Evolutionary conservation across 108 stramenopile species (phyloP), one percentile per base, ranked within the genome.

Genomic region (Nitzschia sp.): DNA sequence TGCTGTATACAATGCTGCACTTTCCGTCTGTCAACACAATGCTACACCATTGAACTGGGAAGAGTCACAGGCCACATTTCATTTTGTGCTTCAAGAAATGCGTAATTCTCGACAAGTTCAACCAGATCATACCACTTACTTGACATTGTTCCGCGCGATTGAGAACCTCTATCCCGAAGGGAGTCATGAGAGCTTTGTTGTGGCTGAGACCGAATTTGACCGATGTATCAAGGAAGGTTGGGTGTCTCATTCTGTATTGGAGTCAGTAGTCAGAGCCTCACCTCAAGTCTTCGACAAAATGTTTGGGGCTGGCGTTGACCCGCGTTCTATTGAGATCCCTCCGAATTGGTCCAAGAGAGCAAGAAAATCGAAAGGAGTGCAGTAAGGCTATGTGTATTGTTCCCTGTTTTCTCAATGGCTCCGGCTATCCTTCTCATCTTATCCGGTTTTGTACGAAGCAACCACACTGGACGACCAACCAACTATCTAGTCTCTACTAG

Each of bases 21-120:
- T 76, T 40, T 76, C 75, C 0, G 75, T 76, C 7, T 76, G 69
- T 29, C 60, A 76, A n/a, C 75, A 76, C 50, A 76, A 76, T 43
- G 22, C 38, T 7, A 40, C 63, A 1, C 34, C 51, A 37, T 63
- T 65, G n/a, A 8, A 40, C 22, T 26, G 12, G 8, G 44, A 59
- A 40, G 44, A 63, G 37, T 42, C 54, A 19, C 29, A 54, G 15
- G 52, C 53, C 19, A 67, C 59, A 9, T 43, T 56, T 5, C 3
- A 14, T 21, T 41, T 50, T 54, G 41, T 61, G 34, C 41, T 75
- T 52, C 29, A 37, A 11, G 44, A 63, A 34, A 42, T 68, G 37
- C 66, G 66, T 1, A 63, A 43, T 19, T 8, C 39, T 9, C 54
- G 62, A 39, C 37, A 26, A 29, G 55, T 52, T 17, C 26, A 54